These are phyloP conservation scores for Alternaria sp. DNA, from an alignment of 2,329 filamentous ascomycete genomes.

Conservation along the genomic window DNA sequence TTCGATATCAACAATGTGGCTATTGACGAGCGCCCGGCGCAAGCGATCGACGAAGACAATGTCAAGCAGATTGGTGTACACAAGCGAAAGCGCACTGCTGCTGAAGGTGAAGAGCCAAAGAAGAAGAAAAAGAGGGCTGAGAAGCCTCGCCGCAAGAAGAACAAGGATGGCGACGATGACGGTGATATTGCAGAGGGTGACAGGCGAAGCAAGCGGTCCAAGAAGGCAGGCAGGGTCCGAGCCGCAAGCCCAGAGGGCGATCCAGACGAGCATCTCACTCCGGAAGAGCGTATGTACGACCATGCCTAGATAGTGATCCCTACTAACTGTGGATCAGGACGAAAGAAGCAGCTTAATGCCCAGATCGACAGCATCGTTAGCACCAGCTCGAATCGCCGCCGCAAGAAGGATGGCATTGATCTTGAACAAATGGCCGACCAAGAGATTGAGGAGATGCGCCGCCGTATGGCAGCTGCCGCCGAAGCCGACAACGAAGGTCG, in stretches of 20 bases:
- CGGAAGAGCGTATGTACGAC: constrained; percentile 73
- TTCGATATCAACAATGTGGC: constrained; percentile 67
- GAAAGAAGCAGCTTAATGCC: constrained; percentile 81
- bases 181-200: constrained; percentile 61
- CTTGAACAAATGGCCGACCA: constrained; percentile 89
- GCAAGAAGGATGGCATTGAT: constrained; percentile 89
- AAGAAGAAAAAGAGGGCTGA: constrained; percentile 73
- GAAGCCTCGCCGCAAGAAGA: constrained; percentile 59
- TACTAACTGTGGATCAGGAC: constrained; percentile 53
- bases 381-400: constrained; percentile 73
- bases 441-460: constrained; percentile 84
- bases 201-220: constrained; percentile 59
- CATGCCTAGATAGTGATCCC: background rate
- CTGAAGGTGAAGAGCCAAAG: constrained; percentile 63
- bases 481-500: constrained; percentile 85
- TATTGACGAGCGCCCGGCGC: constrained; percentile 64
- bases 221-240: constrained; percentile 46
- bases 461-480: constrained; percentile 89
- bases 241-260: constrained; percentile 61
- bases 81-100: constrained; percentile 68
- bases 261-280: constrained; percentile 78
- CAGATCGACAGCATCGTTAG: constrained; percentile 90
- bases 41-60: constrained; percentile 67
- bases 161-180: constrained; percentile 53
- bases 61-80: constrained; percentile 66